Evolutionary conservation across 208 protist genomes (phyloP).

Genomic region (Wallacemonas sp.): DNA sequence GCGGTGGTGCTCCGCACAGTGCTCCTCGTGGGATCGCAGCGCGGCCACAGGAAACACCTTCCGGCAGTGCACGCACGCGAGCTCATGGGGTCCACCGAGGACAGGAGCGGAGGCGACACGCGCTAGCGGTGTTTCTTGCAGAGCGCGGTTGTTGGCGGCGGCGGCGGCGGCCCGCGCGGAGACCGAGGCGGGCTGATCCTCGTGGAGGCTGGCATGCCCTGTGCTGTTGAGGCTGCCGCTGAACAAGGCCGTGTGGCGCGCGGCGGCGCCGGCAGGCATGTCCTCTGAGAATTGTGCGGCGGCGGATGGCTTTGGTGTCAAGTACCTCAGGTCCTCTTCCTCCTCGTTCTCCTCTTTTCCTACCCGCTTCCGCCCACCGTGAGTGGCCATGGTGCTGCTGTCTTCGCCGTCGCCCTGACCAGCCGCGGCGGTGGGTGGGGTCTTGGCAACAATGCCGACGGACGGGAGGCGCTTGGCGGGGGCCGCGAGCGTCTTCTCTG

Average conservation of each 20-base stretch:
- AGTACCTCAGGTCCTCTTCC: neutral
- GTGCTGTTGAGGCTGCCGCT: constrained; percentile 11
- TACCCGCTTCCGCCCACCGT: too few relatives aligned
- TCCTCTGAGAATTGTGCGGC: constrained; percentile 3
- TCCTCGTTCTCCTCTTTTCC: too few relatives aligned
- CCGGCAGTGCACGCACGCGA: constrained; percentile 32
- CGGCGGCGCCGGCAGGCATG: constrained; percentile 5
- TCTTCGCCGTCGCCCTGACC: too few relatives aligned
- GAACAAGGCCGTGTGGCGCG: neutral
- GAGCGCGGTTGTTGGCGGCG: neutral
- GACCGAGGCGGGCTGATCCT: constrained; percentile 18
- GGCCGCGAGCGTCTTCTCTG: too few relatives aligned
- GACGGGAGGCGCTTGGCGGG: too few relatives aligned
- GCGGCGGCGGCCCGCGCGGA: constrained; percentile 5
- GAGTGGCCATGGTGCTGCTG: too few relatives aligned
- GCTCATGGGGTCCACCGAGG: neutral
- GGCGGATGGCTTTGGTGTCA: neutral
- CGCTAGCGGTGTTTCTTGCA: neutral
- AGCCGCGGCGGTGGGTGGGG: too few relatives aligned
- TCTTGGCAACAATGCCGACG: too few relatives aligned
- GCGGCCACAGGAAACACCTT: constrained; percentile 8
- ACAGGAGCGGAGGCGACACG: neutral
- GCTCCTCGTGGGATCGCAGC: constrained; percentile 22
- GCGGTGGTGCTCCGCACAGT: constrained; percentile 24
- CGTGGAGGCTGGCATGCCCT: constrained; percentile 13